These are phyloP conservation scores for Ogataea hybrid DNA, from an alignment of 1,139 yeast species.

Conservation along the genomic window DNA sequence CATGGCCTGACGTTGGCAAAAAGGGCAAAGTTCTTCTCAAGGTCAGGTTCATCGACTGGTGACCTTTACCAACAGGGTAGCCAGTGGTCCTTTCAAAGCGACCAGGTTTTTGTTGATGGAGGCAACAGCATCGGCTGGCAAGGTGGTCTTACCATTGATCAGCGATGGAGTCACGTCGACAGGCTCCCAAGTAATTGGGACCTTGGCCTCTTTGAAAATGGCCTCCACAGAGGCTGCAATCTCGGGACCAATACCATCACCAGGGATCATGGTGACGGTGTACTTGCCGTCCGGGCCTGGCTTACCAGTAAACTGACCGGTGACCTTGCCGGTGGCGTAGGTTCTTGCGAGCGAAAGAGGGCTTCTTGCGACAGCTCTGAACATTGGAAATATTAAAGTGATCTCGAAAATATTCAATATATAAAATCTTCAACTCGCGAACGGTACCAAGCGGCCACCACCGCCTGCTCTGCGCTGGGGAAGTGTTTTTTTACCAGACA, in stretches of 20 bases:
- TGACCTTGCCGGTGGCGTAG: slow-evolving; percentile 39
- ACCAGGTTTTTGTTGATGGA: slow-evolving; percentile 90
- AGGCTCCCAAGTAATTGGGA: slow-evolving; percentile 96
- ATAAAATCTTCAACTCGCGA: background rate
- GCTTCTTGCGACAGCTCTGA: slow-evolving; percentile 20
- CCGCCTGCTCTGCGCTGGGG: slow-evolving; percentile 1
- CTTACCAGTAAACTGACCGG: slow-evolving; percentile 57
- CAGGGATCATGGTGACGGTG: slow-evolving; percentile 94
- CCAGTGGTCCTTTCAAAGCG: slow-evolving; percentile 96
- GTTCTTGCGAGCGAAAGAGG: slow-evolving; percentile 28
- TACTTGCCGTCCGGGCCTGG: slow-evolving; percentile 71
- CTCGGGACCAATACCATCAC: slow-evolving; percentile 98
- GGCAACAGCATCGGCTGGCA: slow-evolving; percentile 89
- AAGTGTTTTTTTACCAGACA: background rate
- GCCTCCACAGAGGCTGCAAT: slow-evolving; percentile 91
- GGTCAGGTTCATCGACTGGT: slow-evolving; percentile 94
- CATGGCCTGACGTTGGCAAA: slow-evolving; percentile 99
- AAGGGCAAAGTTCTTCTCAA: slow-evolving; percentile 95
- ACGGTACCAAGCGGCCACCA: background rate
- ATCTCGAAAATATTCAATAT: slow-evolving; percentile 5
- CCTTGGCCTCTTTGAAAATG: slow-evolving; percentile 88
- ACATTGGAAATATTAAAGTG: slow-evolving; percentile 17
- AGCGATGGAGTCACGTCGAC: slow-evolving; percentile 94
- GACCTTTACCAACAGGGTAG: slow-evolving; percentile 99
- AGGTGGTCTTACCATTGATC: slow-evolving; percentile 90